A percentile compares a stretch with the other conserved stretches of the same genome.
phyloP scores from a whole-genome alignment of 257 asterid genomes.

The Dorcoceras hygrometricum region DNA sequence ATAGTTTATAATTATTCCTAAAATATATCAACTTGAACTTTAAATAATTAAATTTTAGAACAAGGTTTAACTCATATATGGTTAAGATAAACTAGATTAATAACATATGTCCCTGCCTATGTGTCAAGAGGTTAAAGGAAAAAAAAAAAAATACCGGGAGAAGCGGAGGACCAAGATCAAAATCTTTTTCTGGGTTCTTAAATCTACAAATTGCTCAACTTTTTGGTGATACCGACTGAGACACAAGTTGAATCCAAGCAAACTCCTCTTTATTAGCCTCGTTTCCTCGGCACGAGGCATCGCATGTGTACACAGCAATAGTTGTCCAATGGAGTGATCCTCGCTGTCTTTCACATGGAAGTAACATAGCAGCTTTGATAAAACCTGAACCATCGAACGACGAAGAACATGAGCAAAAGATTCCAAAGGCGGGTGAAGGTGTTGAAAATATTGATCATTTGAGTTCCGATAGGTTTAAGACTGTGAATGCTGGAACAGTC shows the following conservation, averaged over 20 bases:
- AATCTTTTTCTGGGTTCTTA: not conserved
- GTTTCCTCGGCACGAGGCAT: slow-evolving; percentile 60
- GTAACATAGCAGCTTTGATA: slow-evolving; percentile 80
- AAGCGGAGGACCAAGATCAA: slow-evolving; percentile 8
- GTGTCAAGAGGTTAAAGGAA: too few species aligned
- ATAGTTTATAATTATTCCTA: too few species aligned
- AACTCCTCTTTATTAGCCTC: slow-evolving; percentile 75
- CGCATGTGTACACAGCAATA: slow-evolving; percentile 73
- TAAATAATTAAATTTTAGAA: too few species aligned
- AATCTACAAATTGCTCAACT: slow-evolving; percentile 10
- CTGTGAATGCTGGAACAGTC: too few species aligned
- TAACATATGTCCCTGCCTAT: slow-evolving; percentile 20
- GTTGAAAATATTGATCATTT: not conserved
- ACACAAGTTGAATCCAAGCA: slow-evolving; percentile 75
- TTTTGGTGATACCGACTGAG: slow-evolving; percentile 44
- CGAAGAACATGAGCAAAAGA: not conserved
- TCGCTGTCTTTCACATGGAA: slow-evolving; percentile 67
- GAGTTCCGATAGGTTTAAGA: not conserved
- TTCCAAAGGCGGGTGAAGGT: not conserved
- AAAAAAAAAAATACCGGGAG: slow-evolving; percentile 6
- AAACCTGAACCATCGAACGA: slow-evolving; percentile 44
- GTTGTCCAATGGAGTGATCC: slow-evolving; percentile 90
- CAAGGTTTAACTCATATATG: too few species aligned
- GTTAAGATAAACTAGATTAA: too few species aligned
- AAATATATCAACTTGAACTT: too few species aligned